Conservation (phyloP, 768 basidiomycete species). For the Baorangia bicolor region DNA sequence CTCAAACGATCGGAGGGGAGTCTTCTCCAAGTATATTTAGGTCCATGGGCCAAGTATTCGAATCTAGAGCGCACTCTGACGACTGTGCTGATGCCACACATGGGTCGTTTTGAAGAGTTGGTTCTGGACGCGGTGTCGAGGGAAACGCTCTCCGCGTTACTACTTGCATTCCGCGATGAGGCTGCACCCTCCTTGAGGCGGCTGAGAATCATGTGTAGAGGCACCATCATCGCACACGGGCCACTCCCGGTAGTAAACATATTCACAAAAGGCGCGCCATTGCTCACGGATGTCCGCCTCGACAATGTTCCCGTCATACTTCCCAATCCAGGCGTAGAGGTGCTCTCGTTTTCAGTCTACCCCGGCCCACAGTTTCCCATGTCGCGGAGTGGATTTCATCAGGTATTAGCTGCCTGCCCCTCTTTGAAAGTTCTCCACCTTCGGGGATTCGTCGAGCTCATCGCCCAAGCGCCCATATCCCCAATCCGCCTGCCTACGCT, state of each 20-base stretch:
- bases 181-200: slow-evolving; percentile 27
- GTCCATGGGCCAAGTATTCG: slow-evolving; percentile 34
- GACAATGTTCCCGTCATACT: slow-evolving; percentile 31
- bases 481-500: slow-evolving; percentile 26
- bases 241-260: slow-evolving; percentile 22
- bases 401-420: slow-evolving; percentile 20
- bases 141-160: slow-evolving; percentile 26
- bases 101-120: slow-evolving; percentile 28
- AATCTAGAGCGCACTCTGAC: slow-evolving; percentile 25
- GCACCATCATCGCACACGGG: slow-evolving; percentile 28
- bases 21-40: slow-evolving; percentile 33
- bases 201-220: slow-evolving; percentile 31
- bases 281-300: slow-evolving; percentile 33
- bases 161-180: slow-evolving; percentile 25
- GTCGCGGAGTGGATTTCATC: slow-evolving; percentile 24
- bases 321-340: slow-evolving; percentile 20
- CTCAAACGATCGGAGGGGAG: slow-evolving; percentile 32
- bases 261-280: slow-evolving; percentile 33
- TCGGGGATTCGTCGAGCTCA: slow-evolving; percentile 32
- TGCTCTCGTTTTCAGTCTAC: slow-evolving; percentile 34
- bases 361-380: slow-evolving; percentile 34
- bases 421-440: slow-evolving; percentile 26
- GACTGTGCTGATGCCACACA: slow-evolving; percentile 30
- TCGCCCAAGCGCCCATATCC: slow-evolving; percentile 16
- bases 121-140: slow-evolving; percentile 32